A percentile compares a stretch with the other conserved stretches of the same genome.
These are phyloP conservation scores for Cryptococcus neoformans DNA, from an alignment of 1,284 basidiomycete species.

Conservation along the genomic window DNA sequence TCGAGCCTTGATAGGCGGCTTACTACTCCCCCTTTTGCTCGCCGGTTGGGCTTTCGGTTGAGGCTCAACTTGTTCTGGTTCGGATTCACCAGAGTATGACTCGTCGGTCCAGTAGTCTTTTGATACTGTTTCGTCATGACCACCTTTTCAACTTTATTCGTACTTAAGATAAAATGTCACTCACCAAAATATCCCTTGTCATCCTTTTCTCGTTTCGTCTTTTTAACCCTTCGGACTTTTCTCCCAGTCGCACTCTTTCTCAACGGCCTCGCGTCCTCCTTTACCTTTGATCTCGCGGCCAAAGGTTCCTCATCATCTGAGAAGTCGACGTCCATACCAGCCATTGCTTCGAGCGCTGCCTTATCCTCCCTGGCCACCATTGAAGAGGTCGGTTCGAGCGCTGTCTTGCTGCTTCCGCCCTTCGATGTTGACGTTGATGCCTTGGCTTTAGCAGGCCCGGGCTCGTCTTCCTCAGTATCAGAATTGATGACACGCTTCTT, in stretches of 20 bases:
- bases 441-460: conserved; percentile 2
- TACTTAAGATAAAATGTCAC: conserved; percentile 4
- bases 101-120: conserved; percentile 35
- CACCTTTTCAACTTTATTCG: background rate
- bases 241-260: conserved; percentile 12
- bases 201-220: conserved; percentile 33
- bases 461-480: conserved; percentile 34
- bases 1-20: conserved; percentile 9
- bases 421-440: background rate
- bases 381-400: conserved; percentile 30
- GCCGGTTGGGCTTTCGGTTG: conserved; percentile 11
- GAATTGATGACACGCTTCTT: conserved; percentile 33
- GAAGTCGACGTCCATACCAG: conserved; percentile 39
- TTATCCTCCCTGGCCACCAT: conserved; percentile 35
- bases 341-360: conserved; percentile 47
- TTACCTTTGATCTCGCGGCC: conserved; percentile 5
- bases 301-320: conserved; percentile 8
- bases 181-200: conserved; percentile 45
- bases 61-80: conserved; percentile 10
- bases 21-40: background rate
- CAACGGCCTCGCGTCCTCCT: background rate
- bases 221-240: conserved; percentile 40
- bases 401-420: background rate
- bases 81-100: conserved; percentile 33
- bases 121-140: conserved; percentile 21